These are phyloP conservation scores for Cadophora luteo-olivacea DNA, from an alignment of 2,329 filamentous ascomycete genomes.

Conservation along the genomic window DNA sequence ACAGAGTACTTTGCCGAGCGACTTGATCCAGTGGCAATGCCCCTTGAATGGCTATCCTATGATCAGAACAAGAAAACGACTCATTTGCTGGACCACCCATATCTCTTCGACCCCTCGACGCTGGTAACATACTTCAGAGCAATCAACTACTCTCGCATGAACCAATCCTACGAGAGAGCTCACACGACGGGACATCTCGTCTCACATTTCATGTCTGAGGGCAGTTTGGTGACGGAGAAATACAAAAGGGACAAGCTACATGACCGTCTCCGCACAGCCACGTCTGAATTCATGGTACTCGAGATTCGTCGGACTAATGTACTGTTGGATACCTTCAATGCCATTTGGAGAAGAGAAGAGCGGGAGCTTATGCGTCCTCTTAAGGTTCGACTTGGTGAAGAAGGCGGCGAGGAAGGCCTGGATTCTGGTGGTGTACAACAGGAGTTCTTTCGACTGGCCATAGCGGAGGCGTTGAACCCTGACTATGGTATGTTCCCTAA, in stretches of 20 bases:
- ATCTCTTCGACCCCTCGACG: constrained; percentile 75
- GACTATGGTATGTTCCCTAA: constrained; percentile 63
- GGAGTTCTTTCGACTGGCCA: constrained; percentile 89
- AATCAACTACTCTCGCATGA: constrained; percentile 89
- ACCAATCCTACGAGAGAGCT: constrained; percentile 75
- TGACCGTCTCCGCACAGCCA: constrained; percentile 68
- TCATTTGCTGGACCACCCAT: constrained; percentile 82
- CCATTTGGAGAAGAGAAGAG: constrained; percentile 86
- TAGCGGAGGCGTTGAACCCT: constrained; percentile 80
- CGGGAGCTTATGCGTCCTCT: constrained; percentile 84
- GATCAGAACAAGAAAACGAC: constrained; percentile 65
- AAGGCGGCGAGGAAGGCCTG: constrained; percentile 83
- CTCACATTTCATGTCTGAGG: constrained; percentile 57
- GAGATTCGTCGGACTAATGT: constrained; percentile 72
- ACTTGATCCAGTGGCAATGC: constrained; percentile 76
- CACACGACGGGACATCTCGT: constrained; percentile 63
- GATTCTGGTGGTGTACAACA: constrained; percentile 96
- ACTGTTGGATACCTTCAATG: constrained; percentile 78
- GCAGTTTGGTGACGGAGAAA: constrained; percentile 60
- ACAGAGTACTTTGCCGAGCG: constrained; percentile 78
- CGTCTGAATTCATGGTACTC: constrained; percentile 74
- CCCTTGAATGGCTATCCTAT: constrained; percentile 72
- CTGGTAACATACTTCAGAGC: constrained; percentile 86
- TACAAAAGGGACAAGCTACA: constrained; percentile 67
- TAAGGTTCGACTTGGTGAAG: constrained; percentile 85